A percentile compares a stretch with the other conserved stretches of the same genome.
phyloP scores from a whole-genome alignment of 78 protist species.

The Dictyostelium discoideum region dicty_2.7 NC_007090.3:3453501-3454000 shows the following conservation, averaged over 20 bases:
- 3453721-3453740: background rate
- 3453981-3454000: constrained; percentile 9
- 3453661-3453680: background rate
- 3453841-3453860: background rate
- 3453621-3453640: constrained; percentile 3
- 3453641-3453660: constrained; percentile 24
- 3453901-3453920: background rate
- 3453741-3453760: background rate
- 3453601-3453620: background rate
- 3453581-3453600: background rate
- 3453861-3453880: background rate
- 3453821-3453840: background rate
- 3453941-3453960: background rate
- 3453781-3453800: constrained; percentile 5
- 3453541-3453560: constrained; percentile 22
- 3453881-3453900: background rate
- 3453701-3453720: background rate
- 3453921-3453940: background rate
- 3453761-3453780: background rate
- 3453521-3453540: background rate
- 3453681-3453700: background rate
- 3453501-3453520: background rate
- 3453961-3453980: background rate
- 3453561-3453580: background rate
- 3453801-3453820: constrained; percentile 21